Evolutionary conservation across 169 alveolate species (phyloP).

Genomic region (Cystoisospora suis): DNA sequence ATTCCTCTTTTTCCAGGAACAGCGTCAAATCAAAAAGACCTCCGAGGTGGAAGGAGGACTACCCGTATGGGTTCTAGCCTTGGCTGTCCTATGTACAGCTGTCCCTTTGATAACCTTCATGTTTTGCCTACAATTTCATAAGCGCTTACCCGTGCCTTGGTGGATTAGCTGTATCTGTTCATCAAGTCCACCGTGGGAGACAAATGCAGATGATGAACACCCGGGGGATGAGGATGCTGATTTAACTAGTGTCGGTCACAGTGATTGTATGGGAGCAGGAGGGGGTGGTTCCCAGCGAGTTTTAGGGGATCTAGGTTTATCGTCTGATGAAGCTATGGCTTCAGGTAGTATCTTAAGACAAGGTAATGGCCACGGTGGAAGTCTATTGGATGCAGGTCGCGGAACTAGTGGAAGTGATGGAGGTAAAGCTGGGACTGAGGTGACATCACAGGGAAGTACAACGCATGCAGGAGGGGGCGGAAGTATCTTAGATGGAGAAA

Average conservation of each 20-base stretch:
- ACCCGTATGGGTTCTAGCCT: constrained; percentile 2
- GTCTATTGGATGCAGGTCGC: too few relatives aligned
- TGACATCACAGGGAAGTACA: too few relatives aligned
- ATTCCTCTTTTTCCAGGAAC: not conserved
- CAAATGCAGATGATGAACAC: not conserved
- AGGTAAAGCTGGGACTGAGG: too few relatives aligned
- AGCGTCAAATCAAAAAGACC: not conserved
- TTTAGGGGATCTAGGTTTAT: too few relatives aligned
- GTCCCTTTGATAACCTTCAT: not conserved
- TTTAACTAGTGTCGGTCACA: not conserved
- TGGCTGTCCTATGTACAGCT: constrained; percentile 25
- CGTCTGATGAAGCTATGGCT: too few relatives aligned
- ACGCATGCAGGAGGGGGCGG: too few relatives aligned
- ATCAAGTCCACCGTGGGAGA: constrained; percentile 15
- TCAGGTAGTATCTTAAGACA: too few relatives aligned
- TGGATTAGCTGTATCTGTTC: constrained; percentile 26
- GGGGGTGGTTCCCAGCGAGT: too few relatives aligned
- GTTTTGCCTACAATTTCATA: constrained; percentile 17
- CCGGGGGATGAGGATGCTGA: not conserved
- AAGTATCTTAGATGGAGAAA: too few relatives aligned
- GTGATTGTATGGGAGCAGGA: too few relatives aligned
- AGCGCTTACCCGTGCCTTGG: constrained; percentile 11
- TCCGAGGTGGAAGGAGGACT: not conserved
- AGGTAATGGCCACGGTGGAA: too few relatives aligned
- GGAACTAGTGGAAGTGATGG: too few relatives aligned